These are phyloP conservation scores for Yamadazyma dendronema DNA, from an alignment of 1,139 yeast genomes.

Conservation along the genomic window DNA sequence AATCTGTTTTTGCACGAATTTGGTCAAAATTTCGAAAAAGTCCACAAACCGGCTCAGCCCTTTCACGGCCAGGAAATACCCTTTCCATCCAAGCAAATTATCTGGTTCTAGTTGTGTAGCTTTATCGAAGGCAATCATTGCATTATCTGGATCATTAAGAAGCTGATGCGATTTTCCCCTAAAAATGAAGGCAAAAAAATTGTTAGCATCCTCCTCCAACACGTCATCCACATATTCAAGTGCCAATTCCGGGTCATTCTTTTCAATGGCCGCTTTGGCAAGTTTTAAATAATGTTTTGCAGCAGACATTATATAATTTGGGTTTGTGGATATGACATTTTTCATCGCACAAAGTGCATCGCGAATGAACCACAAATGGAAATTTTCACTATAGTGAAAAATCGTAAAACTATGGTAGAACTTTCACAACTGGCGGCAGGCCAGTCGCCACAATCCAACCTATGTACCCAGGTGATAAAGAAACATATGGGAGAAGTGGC, in stretches of 20 bases:
- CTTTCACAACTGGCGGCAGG: conserved; percentile 30
- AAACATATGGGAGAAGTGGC: conserved; percentile 67
- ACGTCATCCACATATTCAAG: conserved; percentile 51
- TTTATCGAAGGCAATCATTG: conserved; percentile 47
- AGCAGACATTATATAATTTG: conserved; percentile 14
- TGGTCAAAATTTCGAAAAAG: conserved; percentile 47
- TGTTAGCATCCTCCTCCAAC: conserved; percentile 51
- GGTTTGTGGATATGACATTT: not conserved
- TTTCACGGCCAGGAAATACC: conserved; percentile 50
- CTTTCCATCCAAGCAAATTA: conserved; percentile 78
- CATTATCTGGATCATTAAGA: conserved; percentile 36
- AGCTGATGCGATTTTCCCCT: conserved; percentile 58
- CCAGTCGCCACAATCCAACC: conserved; percentile 61
- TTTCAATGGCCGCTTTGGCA: conserved; percentile 57
- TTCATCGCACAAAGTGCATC: too few relatives aligned
- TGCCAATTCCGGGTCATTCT: conserved; percentile 58
- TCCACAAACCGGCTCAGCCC: conserved; percentile 35
- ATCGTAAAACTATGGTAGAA: conserved; percentile 9
- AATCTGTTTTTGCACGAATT: conserved; percentile 16
- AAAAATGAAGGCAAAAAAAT: conserved; percentile 66
- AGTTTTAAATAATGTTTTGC: conserved; percentile 42
- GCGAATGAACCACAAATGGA: too few relatives aligned
- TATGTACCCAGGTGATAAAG: conserved; percentile 53
- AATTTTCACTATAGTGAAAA: conserved; percentile 4
- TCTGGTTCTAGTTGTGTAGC: conserved; percentile 60